A percentile compares a stretch with the other conserved stretches of the same genome.
These are phyloP conservation scores for Diaporthe capsici DNA, from an alignment of 2,329 filamentous ascomycete species.

Conservation along the genomic window DNA sequence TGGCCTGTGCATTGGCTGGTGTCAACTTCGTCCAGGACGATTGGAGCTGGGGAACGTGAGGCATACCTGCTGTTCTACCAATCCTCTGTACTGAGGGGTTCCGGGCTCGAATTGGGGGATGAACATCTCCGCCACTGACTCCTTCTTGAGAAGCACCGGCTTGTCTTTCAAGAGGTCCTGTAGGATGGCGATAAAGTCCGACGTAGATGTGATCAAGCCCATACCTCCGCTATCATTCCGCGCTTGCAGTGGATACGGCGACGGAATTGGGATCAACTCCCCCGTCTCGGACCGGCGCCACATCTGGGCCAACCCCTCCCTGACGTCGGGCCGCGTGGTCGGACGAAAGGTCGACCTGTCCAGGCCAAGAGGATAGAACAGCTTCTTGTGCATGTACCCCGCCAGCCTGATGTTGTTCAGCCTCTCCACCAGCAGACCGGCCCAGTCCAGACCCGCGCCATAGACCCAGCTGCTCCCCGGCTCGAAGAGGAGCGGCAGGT, in stretches of 20 bases:
- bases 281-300: background rate
- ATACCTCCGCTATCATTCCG: constrained; percentile 8
- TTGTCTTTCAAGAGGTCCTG: background rate
- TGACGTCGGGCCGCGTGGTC: background rate
- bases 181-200: background rate
- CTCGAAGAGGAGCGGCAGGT: constrained; percentile 57
- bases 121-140: background rate
- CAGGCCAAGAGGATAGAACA: background rate
- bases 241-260: background rate
- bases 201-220: background rate
- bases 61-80: background rate
- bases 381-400: background rate
- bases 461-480: constrained; percentile 61
- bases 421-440: constrained; percentile 41
- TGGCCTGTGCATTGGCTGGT: background rate
- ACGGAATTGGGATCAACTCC: background rate
- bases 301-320: background rate
- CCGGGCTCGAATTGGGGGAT: background rate
- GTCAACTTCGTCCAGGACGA: background rate
- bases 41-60: background rate
- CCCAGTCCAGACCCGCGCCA: constrained; percentile 59
- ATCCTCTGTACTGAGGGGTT: background rate
- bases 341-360: background rate
- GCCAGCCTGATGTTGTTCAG: background rate
- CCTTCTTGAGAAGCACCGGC: background rate